Percentiles rank a stretch among this genome's conserved stretches.
phyloP scores from a whole-genome alignment of 2,329 filamentous ascomycete species.

The Xylaria sp. region DNA sequence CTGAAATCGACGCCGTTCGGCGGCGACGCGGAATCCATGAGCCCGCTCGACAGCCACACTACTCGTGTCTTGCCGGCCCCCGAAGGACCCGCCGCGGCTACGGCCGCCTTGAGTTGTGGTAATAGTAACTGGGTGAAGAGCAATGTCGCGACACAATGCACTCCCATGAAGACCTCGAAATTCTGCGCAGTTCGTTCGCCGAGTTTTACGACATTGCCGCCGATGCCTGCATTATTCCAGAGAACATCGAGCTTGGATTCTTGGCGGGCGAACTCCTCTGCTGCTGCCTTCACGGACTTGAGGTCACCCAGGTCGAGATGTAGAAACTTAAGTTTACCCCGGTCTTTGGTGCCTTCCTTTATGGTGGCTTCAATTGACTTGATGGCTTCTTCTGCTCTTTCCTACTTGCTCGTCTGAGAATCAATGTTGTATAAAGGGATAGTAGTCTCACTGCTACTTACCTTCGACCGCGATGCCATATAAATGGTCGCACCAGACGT shows the following conservation, averaged over 20 bases:
- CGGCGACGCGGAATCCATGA: constrained; percentile 44
- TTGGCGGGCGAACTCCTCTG: constrained; percentile 32
- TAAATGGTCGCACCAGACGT: constrained; percentile 62
- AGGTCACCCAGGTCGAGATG: constrained; percentile 39
- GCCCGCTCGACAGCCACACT: constrained; percentile 45
- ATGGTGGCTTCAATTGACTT: constrained; percentile 39
- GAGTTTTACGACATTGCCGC: constrained; percentile 31
- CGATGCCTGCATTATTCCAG: constrained; percentile 43
- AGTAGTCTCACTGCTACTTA: constrained; percentile 14
- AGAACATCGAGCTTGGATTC: constrained; percentile 39
- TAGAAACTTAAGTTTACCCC: constrained; percentile 37
- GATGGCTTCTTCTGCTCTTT: constrained; percentile 49
- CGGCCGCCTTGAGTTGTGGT: constrained; percentile 49
- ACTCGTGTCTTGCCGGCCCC: constrained; percentile 37
- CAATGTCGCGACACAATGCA: constrained; percentile 50
- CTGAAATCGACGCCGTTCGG: constrained; percentile 46
- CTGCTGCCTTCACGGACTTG: constrained; percentile 33
- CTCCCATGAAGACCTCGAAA: constrained; percentile 49
- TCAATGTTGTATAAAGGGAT: constrained; percentile 27
- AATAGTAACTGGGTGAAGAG: constrained; percentile 49
- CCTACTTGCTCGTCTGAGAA: constrained; percentile 44
- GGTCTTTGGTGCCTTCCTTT: constrained; percentile 14
- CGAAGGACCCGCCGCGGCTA: constrained; percentile 20
- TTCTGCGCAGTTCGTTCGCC: constrained; percentile 46
- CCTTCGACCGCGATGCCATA: constrained; percentile 57